phyloP scores from a whole-genome alignment of 768 basidiomycete species.

The Trametes cingulata region DNA sequence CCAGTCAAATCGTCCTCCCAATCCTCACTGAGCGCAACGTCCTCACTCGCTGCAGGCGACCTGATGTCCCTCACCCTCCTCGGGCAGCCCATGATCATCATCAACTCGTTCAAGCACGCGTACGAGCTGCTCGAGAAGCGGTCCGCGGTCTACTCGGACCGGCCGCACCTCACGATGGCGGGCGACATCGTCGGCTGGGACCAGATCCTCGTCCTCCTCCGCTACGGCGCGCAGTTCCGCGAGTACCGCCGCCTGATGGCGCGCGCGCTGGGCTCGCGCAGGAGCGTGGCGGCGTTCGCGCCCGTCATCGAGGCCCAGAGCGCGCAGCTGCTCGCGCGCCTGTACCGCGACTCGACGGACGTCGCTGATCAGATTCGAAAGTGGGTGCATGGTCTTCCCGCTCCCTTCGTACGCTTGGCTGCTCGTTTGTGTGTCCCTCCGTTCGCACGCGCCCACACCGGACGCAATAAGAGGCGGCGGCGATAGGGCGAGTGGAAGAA shows the following conservation, averaged over 20 bases:
- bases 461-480: neutral
- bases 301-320: constrained; percentile 43
- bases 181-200: constrained; percentile 29
- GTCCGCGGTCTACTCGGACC: constrained; percentile 27
- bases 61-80: constrained; percentile 28
- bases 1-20: neutral
- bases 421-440: neutral
- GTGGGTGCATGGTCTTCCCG: constrained; percentile 29
- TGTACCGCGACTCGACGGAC: constrained; percentile 40
- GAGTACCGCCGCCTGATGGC: constrained; percentile 45
- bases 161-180: constrained; percentile 25
- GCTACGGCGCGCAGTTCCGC: constrained; percentile 42
- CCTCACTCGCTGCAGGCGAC: constrained; percentile 23
- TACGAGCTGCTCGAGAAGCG: constrained; percentile 31
- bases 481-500: neutral
- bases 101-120: constrained; percentile 30
- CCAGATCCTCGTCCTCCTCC: constrained; percentile 39
- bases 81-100: constrained; percentile 31
- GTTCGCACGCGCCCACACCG: neutral
- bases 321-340: constrained; percentile 42
- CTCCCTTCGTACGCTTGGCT: too few relatives aligned
- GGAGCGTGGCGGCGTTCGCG: constrained; percentile 37
- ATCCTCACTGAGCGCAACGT: neutral
- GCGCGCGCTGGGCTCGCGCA: constrained; percentile 43
- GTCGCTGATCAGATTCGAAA: constrained; percentile 43